Percentiles rank a stretch among this genome's conserved stretches.
These are phyloP conservation scores for Volvox reticuliferus DNA, from an alignment of 139 green algal species.

Conservation along the genomic window DNA sequence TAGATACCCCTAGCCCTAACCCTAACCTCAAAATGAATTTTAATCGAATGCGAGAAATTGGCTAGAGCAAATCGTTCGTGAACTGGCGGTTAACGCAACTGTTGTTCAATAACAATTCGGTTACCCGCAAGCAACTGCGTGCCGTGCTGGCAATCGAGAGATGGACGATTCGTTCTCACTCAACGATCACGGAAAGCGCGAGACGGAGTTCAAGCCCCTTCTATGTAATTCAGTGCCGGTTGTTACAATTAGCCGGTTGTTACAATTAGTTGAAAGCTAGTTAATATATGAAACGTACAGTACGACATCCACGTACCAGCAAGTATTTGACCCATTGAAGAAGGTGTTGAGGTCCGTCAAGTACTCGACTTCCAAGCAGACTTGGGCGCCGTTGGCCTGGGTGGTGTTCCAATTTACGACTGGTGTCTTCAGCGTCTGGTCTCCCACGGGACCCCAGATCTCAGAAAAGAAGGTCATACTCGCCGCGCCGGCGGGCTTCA, in stretches of 20 bases:
- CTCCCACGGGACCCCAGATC: neutral
- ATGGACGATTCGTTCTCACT: neutral
- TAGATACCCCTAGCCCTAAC: neutral
- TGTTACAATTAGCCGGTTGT: too few relatives aligned
- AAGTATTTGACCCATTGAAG: neutral
- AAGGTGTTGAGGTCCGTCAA: neutral
- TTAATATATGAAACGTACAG: neutral
- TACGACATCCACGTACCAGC: neutral
- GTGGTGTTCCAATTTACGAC: neutral
- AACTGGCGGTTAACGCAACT: too few relatives aligned
- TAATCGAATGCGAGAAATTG: too few relatives aligned
- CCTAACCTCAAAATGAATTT: too few relatives aligned
- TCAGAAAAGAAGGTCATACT: neutral
- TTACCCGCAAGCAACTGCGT: too few relatives aligned
- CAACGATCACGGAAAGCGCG: too few relatives aligned
- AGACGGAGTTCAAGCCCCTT: too few relatives aligned
- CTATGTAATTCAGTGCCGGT: too few relatives aligned
- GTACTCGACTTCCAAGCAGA: neutral
- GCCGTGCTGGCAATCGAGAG: neutral
- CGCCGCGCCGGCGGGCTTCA: neutral
- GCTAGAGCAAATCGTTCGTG: too few relatives aligned
- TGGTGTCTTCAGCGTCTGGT: neutral
- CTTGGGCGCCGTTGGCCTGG: neutral
- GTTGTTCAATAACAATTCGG: too few relatives aligned
- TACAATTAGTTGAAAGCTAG: neutral